Evolutionary conservation across 208 protist species (phyloP).

Genomic region (Leishmania mexicana): DNA sequence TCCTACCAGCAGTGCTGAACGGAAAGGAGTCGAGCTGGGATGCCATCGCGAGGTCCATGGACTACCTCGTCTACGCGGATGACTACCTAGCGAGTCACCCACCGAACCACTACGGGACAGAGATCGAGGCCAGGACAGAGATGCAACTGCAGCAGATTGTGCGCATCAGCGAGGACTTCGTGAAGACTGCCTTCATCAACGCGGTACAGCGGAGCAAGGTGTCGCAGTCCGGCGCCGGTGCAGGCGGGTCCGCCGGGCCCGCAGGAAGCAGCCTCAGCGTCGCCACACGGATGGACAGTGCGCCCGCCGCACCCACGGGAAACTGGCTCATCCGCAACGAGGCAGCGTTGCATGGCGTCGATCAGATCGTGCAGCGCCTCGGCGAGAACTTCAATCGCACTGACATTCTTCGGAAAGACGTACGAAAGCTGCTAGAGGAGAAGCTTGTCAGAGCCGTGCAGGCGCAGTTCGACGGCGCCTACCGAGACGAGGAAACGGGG

Average conservation of each 20-base stretch:
- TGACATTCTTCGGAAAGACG: conserved; percentile 60
- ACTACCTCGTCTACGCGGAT: conserved; percentile 89
- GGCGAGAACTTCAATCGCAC: conserved; percentile 84
- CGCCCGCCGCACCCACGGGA: not conserved
- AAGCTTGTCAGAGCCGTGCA: conserved; percentile 45
- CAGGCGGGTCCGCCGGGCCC: not conserved
- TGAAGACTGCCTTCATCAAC: conserved; percentile 70
- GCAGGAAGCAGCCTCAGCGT: not conserved
- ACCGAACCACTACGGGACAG: conserved; percentile 55
- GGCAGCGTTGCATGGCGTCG: conserved; percentile 58
- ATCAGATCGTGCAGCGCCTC: conserved; percentile 69
- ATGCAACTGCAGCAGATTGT: conserved; percentile 64
- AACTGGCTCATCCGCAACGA: conserved; percentile 61
- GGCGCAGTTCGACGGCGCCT: conserved; percentile 52
- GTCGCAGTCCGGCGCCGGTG: not conserved
- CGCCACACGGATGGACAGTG: conserved; percentile 4
- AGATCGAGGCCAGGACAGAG: conserved; percentile 49
- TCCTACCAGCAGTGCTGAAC: conserved; percentile 62
- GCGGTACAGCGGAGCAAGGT: conserved; percentile 47
- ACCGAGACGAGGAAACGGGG: conserved; percentile 66
- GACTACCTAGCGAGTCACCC: conserved; percentile 80
- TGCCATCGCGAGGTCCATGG: conserved; percentile 67
- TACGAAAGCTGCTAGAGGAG: conserved; percentile 56
- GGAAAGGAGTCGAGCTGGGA: conserved; percentile 63
- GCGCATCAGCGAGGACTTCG: conserved; percentile 61